These are phyloP conservation scores for Zygosaccharomyces bisporus DNA, from an alignment of 805 yeast species.

Conservation along the genomic window DNA sequence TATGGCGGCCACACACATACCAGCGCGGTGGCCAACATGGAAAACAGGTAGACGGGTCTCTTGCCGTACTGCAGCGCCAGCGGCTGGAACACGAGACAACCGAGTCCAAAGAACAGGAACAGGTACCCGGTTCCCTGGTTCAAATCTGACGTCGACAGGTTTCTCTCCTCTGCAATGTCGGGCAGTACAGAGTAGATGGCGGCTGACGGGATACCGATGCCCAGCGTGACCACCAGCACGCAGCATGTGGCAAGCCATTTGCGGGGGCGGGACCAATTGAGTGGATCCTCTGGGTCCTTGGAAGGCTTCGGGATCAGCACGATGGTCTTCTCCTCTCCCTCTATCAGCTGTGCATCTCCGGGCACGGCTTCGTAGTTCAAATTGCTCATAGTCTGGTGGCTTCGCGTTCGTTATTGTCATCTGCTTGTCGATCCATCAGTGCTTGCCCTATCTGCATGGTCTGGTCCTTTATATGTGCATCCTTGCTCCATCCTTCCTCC, in stretches of 20 bases:
- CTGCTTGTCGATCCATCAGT: too few species aligned
- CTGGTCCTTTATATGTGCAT: too few species aligned
- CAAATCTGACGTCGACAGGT: constrained; percentile 32
- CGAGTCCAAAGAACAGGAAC: constrained; percentile 50
- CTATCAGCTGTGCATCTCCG: constrained; percentile 3
- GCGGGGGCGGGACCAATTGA: constrained; percentile 54
- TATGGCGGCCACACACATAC: constrained; percentile 44
- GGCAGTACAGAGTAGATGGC: constrained; percentile 45
- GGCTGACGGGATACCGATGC: constrained; percentile 47
- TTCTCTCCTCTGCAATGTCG: constrained; percentile 37
- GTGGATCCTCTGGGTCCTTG: constrained; percentile 49
- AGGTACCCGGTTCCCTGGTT: constrained; percentile 49
- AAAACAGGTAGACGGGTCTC: constrained; percentile 42
- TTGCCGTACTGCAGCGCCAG: constrained; percentile 47
- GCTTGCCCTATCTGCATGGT: too few species aligned
- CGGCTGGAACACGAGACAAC: constrained; percentile 51
- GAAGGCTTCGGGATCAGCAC: constrained; percentile 65
- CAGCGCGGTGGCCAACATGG: constrained; percentile 39
- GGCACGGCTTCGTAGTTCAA: constrained; percentile 7
- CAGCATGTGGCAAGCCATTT: constrained; percentile 47
- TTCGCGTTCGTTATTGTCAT: too few species aligned
- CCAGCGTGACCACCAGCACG: constrained; percentile 42
- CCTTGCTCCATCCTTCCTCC: too few species aligned
- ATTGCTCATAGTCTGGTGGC: not conserved
- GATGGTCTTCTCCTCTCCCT: constrained; percentile 34